These are phyloP conservation scores for Serpula lacrymans DNA, from an alignment of 768 basidiomycete genomes.

Conservation along the genomic window DNA sequence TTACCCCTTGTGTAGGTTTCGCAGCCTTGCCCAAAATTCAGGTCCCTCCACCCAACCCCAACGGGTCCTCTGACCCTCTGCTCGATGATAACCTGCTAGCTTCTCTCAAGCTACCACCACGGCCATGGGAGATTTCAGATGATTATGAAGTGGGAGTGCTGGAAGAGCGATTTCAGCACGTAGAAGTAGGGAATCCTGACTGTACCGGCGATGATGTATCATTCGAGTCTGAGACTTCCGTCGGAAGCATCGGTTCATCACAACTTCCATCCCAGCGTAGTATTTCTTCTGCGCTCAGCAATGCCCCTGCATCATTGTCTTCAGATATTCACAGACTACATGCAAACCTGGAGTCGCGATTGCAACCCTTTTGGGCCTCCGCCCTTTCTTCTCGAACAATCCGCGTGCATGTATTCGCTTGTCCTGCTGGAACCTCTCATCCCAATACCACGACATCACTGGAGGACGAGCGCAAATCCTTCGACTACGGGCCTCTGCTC, in stretches of 20 bases:
- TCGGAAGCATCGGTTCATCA: conserved; percentile 19
- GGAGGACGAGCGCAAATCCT: conserved; percentile 11
- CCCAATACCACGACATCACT: conserved; percentile 11
- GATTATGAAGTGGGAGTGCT: conserved; percentile 55
- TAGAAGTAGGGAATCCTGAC: conserved; percentile 25
- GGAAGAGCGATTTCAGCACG: conserved; percentile 46
- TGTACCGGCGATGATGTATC: conserved; percentile 4
- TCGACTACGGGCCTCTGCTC: conserved; percentile 44
- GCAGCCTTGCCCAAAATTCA: conserved; percentile 67
- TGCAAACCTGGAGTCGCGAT: conserved; percentile 69
- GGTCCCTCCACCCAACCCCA: conserved; percentile 15
- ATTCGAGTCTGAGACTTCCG: conserved; percentile 1
- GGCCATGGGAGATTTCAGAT: conserved; percentile 57
- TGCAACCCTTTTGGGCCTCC: conserved; percentile 80
- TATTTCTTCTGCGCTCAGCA: conserved; percentile 12
- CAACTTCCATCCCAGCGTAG: background rate
- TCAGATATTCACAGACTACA: conserved; percentile 54
- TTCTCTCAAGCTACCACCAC: conserved; percentile 48
- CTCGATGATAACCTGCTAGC: conserved; percentile 39
- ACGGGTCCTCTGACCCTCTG: conserved; percentile 18
- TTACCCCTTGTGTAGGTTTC: conserved; percentile 47
- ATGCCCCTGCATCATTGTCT: conserved; percentile 7
- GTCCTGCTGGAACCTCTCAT: conserved; percentile 24
- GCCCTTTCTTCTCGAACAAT: conserved; percentile 62
- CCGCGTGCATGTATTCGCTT: conserved; percentile 58